These are phyloP conservation scores for Marasmius tenuissimus DNA, from an alignment of 1,284 basidiomycete genomes.

Conservation along the genomic window DNA sequence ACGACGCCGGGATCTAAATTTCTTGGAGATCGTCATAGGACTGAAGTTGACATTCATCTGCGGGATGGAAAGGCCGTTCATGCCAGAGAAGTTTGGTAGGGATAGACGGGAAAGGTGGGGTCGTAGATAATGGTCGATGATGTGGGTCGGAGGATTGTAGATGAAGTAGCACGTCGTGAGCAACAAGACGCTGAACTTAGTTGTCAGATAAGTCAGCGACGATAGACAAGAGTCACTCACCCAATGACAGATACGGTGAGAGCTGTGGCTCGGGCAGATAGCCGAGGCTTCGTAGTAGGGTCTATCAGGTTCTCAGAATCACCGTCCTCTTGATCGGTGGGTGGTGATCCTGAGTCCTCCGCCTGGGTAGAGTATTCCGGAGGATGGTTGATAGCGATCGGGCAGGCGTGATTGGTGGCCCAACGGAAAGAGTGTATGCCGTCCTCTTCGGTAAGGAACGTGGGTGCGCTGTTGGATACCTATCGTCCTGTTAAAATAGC, in stretches of 20 bases:
- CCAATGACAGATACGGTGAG: neutral
- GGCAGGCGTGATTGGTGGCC: neutral
- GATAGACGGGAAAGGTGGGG: constrained; percentile 3
- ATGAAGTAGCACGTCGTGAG: constrained; percentile 2
- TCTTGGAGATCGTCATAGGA: neutral
- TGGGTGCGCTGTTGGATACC: neutral
- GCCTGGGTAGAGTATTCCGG: neutral
- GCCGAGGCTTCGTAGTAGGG: neutral
- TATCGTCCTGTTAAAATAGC: neutral
- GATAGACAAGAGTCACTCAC: neutral
- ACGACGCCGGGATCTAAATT: neutral
- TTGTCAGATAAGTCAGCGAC: neutral
- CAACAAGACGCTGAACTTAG: neutral
- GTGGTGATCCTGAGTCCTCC: no score
- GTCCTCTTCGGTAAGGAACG: neutral
- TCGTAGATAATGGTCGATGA: constrained; percentile 2
- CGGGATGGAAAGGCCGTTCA: neutral
- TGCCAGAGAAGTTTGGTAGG: neutral
- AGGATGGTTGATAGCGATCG: neutral
- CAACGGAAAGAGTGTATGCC: neutral
- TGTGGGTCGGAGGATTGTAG: neutral
- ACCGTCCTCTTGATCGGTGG: neutral
- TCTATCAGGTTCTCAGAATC: neutral
- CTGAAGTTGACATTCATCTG: neutral
- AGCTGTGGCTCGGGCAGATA: neutral